These are phyloP conservation scores for Ilex asprella DNA, from an alignment of 257 asterid genomes.

Conservation along the genomic window DNA sequence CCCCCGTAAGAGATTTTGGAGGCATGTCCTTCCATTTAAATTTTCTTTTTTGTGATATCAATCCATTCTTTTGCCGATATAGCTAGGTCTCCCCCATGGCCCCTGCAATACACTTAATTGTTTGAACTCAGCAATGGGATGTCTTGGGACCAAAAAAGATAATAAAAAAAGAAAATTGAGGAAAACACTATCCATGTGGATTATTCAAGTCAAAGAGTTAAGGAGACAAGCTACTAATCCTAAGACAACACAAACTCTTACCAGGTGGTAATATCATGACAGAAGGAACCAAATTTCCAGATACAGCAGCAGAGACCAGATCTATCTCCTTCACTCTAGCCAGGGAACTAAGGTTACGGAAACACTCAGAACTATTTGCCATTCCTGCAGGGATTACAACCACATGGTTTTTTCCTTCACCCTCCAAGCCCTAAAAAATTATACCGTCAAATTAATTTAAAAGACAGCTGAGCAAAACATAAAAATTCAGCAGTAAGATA, in stretches of 20 bases:
- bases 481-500: too few species aligned
- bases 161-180: background rate
- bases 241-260: conserved; percentile 19
- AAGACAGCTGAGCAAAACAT: background rate
- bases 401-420: conserved; percentile 30
- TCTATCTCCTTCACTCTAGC: conserved; percentile 68
- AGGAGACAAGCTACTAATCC: too few species aligned
- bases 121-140: too few species aligned
- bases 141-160: background rate
- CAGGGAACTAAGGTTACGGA: conserved; percentile 32
- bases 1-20: too few species aligned
- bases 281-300: conserved; percentile 71
- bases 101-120: too few species aligned
- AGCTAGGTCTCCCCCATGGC: too few species aligned
- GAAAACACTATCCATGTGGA: conserved; percentile 3
- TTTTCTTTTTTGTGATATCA: too few species aligned
- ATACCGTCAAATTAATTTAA: conserved; percentile 8
- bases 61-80: too few species aligned
- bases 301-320: conserved; percentile 59
- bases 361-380: conserved; percentile 22
- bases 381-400: conserved; percentile 63
- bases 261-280: conserved; percentile 66
- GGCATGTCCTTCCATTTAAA: too few species aligned
- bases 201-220: background rate
- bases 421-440: conserved; percentile 38